Conservation (phyloP, 805 yeast genomes). For the Wickerhamomyces silvicola region DNA sequence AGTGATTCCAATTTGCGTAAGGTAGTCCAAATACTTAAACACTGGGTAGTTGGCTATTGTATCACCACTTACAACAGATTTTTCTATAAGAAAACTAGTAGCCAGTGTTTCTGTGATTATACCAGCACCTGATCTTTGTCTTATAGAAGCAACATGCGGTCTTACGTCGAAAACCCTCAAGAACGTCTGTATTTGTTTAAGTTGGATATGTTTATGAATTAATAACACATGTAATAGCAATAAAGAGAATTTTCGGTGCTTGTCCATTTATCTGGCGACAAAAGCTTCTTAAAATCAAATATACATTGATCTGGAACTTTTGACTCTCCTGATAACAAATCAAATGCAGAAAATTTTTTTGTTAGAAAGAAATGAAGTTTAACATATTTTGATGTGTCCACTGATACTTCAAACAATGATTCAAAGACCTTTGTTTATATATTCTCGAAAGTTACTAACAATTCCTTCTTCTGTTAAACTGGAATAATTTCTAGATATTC, state of each 20-base stretch:
- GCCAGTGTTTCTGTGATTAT: constrained; percentile 21
- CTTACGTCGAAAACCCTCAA: constrained; percentile 13
- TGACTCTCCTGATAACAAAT: constrained; percentile 23
- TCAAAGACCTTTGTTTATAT: constrained; percentile 25
- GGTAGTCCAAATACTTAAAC: constrained; percentile 20
- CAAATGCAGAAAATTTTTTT: constrained; percentile 27
- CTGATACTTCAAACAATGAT: constrained; percentile 25
- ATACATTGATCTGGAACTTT: constrained; percentile 13
- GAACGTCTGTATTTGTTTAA: constrained; percentile 17
- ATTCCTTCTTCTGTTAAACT: constrained; percentile 15
- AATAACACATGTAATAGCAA: constrained; percentile 31
- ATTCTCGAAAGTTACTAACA: constrained; percentile 27
- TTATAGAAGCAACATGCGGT: constrained; percentile 18
- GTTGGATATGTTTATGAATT: constrained; percentile 20
- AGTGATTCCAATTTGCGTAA: constrained; percentile 24
- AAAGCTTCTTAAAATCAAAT: constrained; percentile 13
- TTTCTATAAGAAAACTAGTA: constrained; percentile 17
- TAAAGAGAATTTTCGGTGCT: constrained; percentile 32
- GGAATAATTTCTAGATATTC: constrained; percentile 27
- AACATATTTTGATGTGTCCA: constrained; percentile 18
- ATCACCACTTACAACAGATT: constrained; percentile 21
- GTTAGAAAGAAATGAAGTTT: constrained; percentile 26
- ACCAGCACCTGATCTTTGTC: constrained; percentile 20
- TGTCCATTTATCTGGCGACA: constrained; percentile 27
- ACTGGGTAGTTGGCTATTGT: constrained; percentile 17